Percentiles rank a stretch among this genome's conserved stretches.
Conservation (phyloP, 192 early-diverging fungal genomes). For the Spizellomyces punctatus region DNA sequence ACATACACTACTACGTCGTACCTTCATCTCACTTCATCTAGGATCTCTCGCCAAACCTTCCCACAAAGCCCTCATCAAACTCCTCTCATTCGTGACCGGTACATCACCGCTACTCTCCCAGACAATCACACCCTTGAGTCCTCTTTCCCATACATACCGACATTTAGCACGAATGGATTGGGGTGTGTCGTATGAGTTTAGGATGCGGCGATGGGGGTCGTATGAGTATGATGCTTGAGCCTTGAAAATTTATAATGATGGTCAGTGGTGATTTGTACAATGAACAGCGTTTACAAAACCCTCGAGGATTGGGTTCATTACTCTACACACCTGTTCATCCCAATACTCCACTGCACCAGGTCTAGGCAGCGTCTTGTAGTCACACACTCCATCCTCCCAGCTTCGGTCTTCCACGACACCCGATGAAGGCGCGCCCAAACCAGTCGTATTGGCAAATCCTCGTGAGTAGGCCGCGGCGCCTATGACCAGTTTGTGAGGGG, state of each 20-base stretch:
- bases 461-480: constrained; percentile 93
- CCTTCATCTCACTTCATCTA: background rate
- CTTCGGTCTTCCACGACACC: constrained; percentile 74
- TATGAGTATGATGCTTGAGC: constrained; percentile 83
- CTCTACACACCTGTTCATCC: constrained; percentile 56
- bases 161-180: constrained; percentile 43
- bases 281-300: too few species aligned
- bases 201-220: constrained; percentile 61
- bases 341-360: constrained; percentile 69
- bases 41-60: constrained; percentile 25
- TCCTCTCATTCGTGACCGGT: constrained; percentile 31
- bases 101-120: constrained; percentile 56
- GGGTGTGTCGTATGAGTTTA: constrained; percentile 82
- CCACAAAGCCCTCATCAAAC: constrained; percentile 37
- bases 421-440: constrained; percentile 44
- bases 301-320: too few species aligned
- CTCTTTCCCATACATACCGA: constrained; percentile 42
- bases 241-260: background rate
- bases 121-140: constrained; percentile 53
- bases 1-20: too few species aligned
- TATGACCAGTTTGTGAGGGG: constrained; percentile 81
- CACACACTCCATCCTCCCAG: constrained; percentile 91
- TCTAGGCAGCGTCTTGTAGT: constrained; percentile 80
- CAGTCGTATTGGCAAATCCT: constrained; percentile 83
- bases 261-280: too few species aligned